Evolutionary conservation across 2,329 filamentous ascomycete genomes (phyloP), one percentile per base, ranked within the genome.

Genomic region (Salinomyces thailandicus): DNA sequence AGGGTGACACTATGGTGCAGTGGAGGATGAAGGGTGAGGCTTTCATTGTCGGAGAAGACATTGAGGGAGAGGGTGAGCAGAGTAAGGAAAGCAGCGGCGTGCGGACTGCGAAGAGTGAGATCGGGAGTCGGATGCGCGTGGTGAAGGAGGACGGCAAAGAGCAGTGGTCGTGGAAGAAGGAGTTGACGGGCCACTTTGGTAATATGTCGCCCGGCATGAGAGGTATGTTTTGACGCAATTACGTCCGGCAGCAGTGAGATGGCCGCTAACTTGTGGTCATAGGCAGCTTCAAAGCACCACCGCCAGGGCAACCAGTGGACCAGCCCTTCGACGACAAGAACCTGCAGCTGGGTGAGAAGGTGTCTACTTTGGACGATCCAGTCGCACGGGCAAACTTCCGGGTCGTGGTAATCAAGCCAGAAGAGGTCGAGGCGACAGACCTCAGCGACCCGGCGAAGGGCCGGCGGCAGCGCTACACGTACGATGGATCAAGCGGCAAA

Each of bases 171-270:
- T 95, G 85, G 80, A 64, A 65, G 31, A 79, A 68, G 44, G 86
- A 94, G 62, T 60, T 95, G 24, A 86, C 83, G 34, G 83, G 75
- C 33, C 84, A 91, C 58, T 96, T 95, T 72, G 89, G 85, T 14
- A 95, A 95, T 59, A 62, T 91, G 49, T 80, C 75, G 47, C 89
- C 89, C 5, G 65, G 68, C 1, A 85, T 94, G 77, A 72, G 87
- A 64, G 75, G 75, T 75, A 56, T 34, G 60, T 58, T 31, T 32
- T 35, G 5, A 16, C 18, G 9, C 11, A 27, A 6, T 27, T 18
- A 19, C 14, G 18, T 11, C 11, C 13, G 14, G 9, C 15, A 9
- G 11, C 16, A 33, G 14, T 11, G 22, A 26, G n/a, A 26, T 8
- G 9, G 4, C 22, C n/a, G n/a, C 22, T 26, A 26, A 26, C 22